Base-by-base conservation (phyloP, 305 asterid species). In the Coffea humblotiana region DNA sequence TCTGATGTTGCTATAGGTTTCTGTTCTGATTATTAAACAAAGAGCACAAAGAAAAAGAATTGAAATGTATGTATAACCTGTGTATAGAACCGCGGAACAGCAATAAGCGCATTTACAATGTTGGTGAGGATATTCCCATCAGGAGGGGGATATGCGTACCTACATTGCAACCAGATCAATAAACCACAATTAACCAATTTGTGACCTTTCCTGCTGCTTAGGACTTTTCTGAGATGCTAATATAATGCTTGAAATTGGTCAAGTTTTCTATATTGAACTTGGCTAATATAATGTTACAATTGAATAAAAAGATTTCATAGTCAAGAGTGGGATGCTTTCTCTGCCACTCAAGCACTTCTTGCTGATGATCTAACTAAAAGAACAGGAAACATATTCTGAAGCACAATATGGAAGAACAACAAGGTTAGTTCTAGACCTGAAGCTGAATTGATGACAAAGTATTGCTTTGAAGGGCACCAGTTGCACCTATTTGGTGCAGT, bases 141-240 rank as follows among this genome's bases (percentile, higher is more conserved):
- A 65, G 99, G 98, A 77, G 97, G 96, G 32, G 98, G 99, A 81
- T 95, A 95, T 49, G 89, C 95, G 87, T 95, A 95, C 86, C 98
- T 94, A 89, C 78, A 86, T 47, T 81, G 83, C 61, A 86, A 83
- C 76, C 74, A 80, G 78, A 75, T 77, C n/a, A 63, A n/a, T 74
- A 70, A 84, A 71, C 48, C n/a, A 77, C 45, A 48, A 15, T 4
- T 15, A 40, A 63, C 7, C 73, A 67, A 47, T 21, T 60, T 45
- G 61, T 40, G 43, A 5, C 43, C 43, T 40, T 40, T 40, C 43
- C 43, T 40, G 43, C 43, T 40, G 43, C 43, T 40, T 40, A 40
- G 43, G 43, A 40, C 43, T 40, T 40, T 40, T 40, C 43, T 40
- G 43, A 40, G 43, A 40, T 40, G 6, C 43, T 40, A 40, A 40